Evolutionary conservation across 257 asterid species (phyloP), one percentile per base, ranked within the genome.

Genomic region (Jacaranda copaia): DNA sequence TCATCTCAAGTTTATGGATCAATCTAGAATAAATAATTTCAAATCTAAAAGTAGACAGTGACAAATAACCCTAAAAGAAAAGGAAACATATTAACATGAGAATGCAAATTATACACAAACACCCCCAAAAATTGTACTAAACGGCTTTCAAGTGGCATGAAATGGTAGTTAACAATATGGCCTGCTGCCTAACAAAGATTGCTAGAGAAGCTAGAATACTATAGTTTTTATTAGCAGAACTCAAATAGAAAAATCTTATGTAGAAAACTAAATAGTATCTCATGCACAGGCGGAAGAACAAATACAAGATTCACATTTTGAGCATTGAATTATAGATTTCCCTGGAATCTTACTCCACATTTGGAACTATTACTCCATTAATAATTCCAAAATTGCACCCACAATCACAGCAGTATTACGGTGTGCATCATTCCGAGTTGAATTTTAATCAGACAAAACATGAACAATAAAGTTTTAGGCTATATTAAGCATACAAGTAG

Each of bases 131-230:
- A 60, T 32, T 45, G 13, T 68, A 71, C 32, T 12, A 39, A 68
- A 19, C 35, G 49, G 51, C 46, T 79, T 52, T 80, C 42, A 46
- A 32, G 69, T 18, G 32, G 65, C 25, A 66, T 8, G 15, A 57
- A 58, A 68, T 51, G 73, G 70, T 55, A 61, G 56, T 43, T 57
- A 46, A 15, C 20, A 51, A 5, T 52, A 72, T 38, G 32, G 38
- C 48, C 51, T 70, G 51, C 53, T 69, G 5, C 45, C 51, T 65
- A 77, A 76, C 62, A 73, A 20, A 61, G 42, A 42, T 15, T 52
- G 43, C 32, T 36, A 64, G 32, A 68, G 60, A 79, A 70, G 78
- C 57, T 39, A n/a, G 55, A 67, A 75, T 32, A 61, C 8, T 2
- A 8, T 46, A 59, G 1, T 25, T 7, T 35, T 49, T 55, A 55